These are phyloP conservation scores for Amauroascus niger DNA, from an alignment of 2,329 filamentous ascomycete species.

Conservation along the genomic window DNA sequence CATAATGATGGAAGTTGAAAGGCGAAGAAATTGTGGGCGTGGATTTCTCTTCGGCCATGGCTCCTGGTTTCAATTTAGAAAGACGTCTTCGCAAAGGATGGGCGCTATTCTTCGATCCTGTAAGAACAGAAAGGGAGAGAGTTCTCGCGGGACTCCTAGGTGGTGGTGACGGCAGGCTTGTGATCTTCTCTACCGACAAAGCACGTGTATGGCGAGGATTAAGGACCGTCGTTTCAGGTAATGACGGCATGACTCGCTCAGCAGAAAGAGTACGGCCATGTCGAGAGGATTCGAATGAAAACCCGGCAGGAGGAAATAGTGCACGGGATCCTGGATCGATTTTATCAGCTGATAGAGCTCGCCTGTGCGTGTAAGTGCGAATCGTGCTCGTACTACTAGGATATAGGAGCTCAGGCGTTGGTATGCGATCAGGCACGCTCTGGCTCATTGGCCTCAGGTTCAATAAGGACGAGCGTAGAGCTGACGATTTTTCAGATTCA, in stretches of 20 bases:
- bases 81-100: slow-evolving; percentile 1
- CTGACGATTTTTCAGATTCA: neutral
- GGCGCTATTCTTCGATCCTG: neutral
- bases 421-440: neutral
- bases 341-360: slow-evolving; percentile 5
- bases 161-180: neutral
- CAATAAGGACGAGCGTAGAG: neutral
- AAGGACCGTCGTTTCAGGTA: neutral
- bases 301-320: neutral
- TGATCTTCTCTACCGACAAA: slow-evolving; percentile 2
- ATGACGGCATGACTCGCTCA: slow-evolving; percentile 5
- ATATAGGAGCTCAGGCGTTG: slow-evolving; percentile 5
- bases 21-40: slow-evolving; percentile 1
- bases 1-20: slow-evolving; percentile 9
- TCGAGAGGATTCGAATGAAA: neutral
- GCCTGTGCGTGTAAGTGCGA: neutral
- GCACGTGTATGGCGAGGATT: neutral
- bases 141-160: slow-evolving; percentile 8
- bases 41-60: neutral
- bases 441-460: neutral
- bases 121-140: slow-evolving; percentile 7
- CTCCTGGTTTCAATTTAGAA: slow-evolving; percentile 4
- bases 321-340: neutral
- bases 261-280: slow-evolving; percentile 6
- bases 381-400: neutral